Percentiles rank a stretch among this genome's conserved stretches.
These are phyloP conservation scores for Clitoria ternatea DNA, from an alignment of 306 rosid genomes.

Conservation along the genomic window DNA sequence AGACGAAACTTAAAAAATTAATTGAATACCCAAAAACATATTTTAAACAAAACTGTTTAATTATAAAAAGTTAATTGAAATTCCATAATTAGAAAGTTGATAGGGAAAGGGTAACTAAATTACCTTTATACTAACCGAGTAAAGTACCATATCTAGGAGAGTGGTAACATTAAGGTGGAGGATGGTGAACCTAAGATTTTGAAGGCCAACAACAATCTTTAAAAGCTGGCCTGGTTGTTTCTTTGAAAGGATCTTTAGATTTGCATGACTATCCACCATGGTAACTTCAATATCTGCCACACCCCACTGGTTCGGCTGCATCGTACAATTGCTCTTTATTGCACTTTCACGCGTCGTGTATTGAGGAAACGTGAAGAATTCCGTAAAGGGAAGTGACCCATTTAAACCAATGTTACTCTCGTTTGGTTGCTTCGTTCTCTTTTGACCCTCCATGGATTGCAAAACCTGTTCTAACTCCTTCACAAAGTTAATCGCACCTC, in stretches of 20 bases:
- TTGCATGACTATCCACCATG: conserved; percentile 84
- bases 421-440: conserved; percentile 14
- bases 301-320: conserved; percentile 25
- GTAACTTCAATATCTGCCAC: conserved; percentile 86
- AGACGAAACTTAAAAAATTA: background rate
- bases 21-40: background rate
- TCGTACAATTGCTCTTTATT: background rate
- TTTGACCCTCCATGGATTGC: conserved; percentile 56
- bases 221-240: conserved; percentile 51
- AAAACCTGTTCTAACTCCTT: conserved; percentile 78
- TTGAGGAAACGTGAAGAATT: conserved; percentile 81
- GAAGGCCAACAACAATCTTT: conserved; percentile 64
- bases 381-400: conserved; percentile 39
- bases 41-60: too few species aligned
- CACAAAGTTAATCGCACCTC: conserved; percentile 91
- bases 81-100: too few species aligned
- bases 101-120: background rate
- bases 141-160: conserved; percentile 57
- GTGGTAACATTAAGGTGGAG: conserved; percentile 86
- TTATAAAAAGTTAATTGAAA: too few species aligned
- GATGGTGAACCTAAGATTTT: conserved; percentile 51
- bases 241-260: conserved; percentile 62
- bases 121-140: conserved; percentile 82
- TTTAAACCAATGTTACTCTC: background rate
- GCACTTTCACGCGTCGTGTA: conserved; percentile 57